Evolutionary conservation across 352 stramenopile genomes (phyloP), one percentile per base, ranked within the genome.

Genomic region (Phytophthora pseudosyringae): DNA sequence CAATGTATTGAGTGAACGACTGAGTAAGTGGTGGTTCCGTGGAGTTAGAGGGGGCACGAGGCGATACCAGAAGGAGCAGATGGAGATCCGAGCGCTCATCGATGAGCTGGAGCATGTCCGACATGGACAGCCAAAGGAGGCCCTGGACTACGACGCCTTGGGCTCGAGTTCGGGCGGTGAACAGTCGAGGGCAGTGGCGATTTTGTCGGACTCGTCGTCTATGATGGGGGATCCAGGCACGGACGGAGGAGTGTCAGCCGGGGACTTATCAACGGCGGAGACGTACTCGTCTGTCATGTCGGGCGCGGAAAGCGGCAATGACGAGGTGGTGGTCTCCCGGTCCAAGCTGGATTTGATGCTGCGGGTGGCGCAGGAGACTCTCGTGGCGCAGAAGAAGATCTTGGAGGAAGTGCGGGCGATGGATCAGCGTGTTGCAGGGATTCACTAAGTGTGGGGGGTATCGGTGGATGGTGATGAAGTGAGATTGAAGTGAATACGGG

Each of bases 341-440:
- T 71, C 58, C 9, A 87, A 88, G 59, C 73, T 91, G 13, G 71
- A 89, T 25, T 51, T 76, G 46, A 78, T 91, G 52, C 54, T 91
- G 40, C 66, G 71, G 5, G 59, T 79, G 51, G 75, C 78, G 15
- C 83, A 90, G 40, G 78, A 90, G 51, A 90, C 75, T 28, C 77
- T 89, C 8, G 21, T 75, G 15, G 58, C 70, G 10, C 83, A 91
- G 55, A 83, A 83, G 67, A 86, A 86, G 58, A 76, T 91, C 16
- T 43, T 90, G 33, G 80, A 78, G 16, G 74, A 89, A 38, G 80
- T 91, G n/a, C 61, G 61, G 26, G 67, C 71, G 5, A 84, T 87
- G 53, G 78, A 87, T 25, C 75, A 80, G 40, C 73, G 68, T 4
- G 58, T 86, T 36, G 58, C 47, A 9, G 65, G 47, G 29, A 63